Conservation (phyloP, 2,329 filamentous ascomycete species). For the Fonsecaea multimorphosa region DNA sequence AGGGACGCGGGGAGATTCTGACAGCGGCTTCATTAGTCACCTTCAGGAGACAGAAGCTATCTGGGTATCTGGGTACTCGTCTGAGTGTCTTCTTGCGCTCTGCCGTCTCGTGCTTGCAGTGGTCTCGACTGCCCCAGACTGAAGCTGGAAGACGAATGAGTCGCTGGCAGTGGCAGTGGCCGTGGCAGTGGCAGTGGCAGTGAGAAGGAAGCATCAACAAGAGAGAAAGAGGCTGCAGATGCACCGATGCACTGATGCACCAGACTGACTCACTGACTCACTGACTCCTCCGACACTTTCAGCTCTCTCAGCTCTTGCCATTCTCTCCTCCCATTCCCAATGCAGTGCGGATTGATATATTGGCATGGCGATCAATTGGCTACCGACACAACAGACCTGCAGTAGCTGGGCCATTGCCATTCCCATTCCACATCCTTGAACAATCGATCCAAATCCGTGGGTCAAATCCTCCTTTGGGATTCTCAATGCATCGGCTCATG, state of each 20-base stretch:
- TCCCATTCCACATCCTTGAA: conserved; percentile 9
- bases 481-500: neutral
- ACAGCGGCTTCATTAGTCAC: conserved; percentile 35
- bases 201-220: neutral
- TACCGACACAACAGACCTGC: conserved; percentile 20
- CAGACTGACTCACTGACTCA: neutral
- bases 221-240: neutral
- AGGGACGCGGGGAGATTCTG: conserved; percentile 15
- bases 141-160: neutral
- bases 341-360: conserved; percentile 21
- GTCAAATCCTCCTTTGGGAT: conserved; percentile 7
- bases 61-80: too few relatives aligned
- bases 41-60: neutral
- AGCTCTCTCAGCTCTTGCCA: neutral
- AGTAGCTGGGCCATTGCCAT: conserved; percentile 24
- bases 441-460: conserved; percentile 18
- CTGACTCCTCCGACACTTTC: too few relatives aligned
- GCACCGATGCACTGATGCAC: too few relatives aligned
- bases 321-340: neutral
- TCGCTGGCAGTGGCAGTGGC: neutral
- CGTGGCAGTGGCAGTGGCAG: neutral
- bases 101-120: neutral
- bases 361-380: conserved; percentile 28
- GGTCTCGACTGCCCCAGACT: neutral
- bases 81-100: neutral